Evolutionary conservation across 179 eudicot genomes (phyloP), one percentile per base, ranked within the genome.

Genomic region (Corrigiola litoralis): DNA sequence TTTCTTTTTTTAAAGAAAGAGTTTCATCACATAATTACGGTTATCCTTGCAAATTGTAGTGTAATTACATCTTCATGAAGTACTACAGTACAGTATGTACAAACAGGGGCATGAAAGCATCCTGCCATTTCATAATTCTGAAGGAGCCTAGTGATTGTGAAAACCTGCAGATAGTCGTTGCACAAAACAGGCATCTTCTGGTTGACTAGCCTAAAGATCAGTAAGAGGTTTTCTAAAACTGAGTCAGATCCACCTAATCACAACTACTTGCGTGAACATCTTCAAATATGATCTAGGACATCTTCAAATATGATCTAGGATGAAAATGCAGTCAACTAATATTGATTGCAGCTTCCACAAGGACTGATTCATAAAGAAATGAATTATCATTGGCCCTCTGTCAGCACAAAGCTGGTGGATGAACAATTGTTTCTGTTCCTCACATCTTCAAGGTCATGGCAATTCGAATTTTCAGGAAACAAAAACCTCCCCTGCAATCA

Each of bases 401-500:
- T 34, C 33, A 37, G 65, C 34, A 72, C 34, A 16, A 46, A 55
- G 14, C 48, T 17, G 37, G 48, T 6, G n/a, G 36, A 45, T 34
- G 28, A 41, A 51, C 20, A 48, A 5, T 25, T 7, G 36, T 10
- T n/a, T 38, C 31, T 14, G 53, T 50, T 24, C 47, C 16, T 16
- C 12, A 58, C 41, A 49, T 40, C 66, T 32, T 63, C 58, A 27
- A 27, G 16, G 24, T 27, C 25, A 32, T 49, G 17, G 41, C 10
- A 2, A 48, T 59, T 31, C 46, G 29, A 20, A 25, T 34, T 12
- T 21, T 63, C 42, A 40, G n/a, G 66, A 27, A 48, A 56, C 69
- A 33, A 58, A 64, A 37, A 74, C 63, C 49, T 41, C 56, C 14
- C 54, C 72, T 74, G 66, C 73, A 68, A 63, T 29, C 42, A 63